Evolutionary conservation across 2,329 filamentous ascomycete species (phyloP), one percentile per base, ranked within the genome.

Genomic region (Pseudogymnoascus sp.): DNA sequence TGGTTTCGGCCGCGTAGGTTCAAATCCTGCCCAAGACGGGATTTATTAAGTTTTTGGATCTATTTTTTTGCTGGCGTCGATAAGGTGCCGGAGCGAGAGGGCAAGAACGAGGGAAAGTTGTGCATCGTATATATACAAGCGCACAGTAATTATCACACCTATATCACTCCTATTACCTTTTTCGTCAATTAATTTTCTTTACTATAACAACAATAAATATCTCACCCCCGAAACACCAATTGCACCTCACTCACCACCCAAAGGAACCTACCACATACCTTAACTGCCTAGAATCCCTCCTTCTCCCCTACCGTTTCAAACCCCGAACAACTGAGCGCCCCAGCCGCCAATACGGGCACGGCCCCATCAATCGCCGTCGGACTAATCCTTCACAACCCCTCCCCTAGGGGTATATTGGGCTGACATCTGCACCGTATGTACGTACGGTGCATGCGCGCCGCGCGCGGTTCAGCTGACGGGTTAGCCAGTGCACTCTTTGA

Each of bases 1-100:
- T 72, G 70, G 68, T 66, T 71, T 72, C 69, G 69, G 69, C 69
- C 69, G 69, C 70, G 69, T 67, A 72, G 69, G 70, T 72, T 72
- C 70, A 71, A 72, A 71, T 72, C 70, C 69, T 72, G 70, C 68
- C 62, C 62, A 63, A 61, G 66, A 67, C 68, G 69, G 31, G 10
- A 33, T 33, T 33, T 33, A 33, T 2, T 33, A 21, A 62, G 1
- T 0, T 49, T n/a, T 58, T 63, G 7, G 61, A 29, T 3, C 11
- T 12, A 31, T 59, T 23, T 59, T 59, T 59, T 45, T 45, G 41
- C 4, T 11, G 6, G 21, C 6, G 23, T 26, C 3, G 23, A 26
- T 26, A 26, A 26, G 23, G 23, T 26, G 23, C 23, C 19, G 19
- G 19, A 19, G 19, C 19, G 19, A 19, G 2, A 19, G 19, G 19